A percentile compares a stretch with the other conserved stretches of the same genome.
These are phyloP conservation scores for Usnea hakonensis DNA, from an alignment of 495 filamentous ascomycete species.

Conservation along the genomic window DNA sequence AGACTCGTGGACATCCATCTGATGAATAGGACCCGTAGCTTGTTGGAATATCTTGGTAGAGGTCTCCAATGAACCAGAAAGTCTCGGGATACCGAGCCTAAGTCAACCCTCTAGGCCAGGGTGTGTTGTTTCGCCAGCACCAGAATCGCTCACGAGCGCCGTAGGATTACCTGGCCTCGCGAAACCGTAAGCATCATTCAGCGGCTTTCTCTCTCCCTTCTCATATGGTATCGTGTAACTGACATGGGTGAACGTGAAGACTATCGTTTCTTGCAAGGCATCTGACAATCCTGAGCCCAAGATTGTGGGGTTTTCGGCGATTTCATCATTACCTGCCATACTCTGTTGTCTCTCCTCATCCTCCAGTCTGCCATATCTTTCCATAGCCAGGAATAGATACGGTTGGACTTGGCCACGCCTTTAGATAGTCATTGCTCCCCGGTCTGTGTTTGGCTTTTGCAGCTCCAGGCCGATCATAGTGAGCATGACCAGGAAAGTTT, in stretches of 20 bases:
- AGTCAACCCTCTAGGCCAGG: slow-evolving; percentile 47
- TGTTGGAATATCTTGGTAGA: slow-evolving; percentile 52
- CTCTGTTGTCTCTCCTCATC: slow-evolving; percentile 42
- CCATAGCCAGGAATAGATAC: slow-evolving; percentile 42
- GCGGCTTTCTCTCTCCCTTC: slow-evolving; percentile 47
- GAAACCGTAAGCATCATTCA: slow-evolving; percentile 60
- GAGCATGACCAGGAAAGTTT: slow-evolving; percentile 44
- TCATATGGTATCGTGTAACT: slow-evolving; percentile 65
- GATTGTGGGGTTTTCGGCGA: slow-evolving; percentile 26
- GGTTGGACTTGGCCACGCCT: slow-evolving; percentile 54
- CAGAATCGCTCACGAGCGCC: slow-evolving; percentile 60
- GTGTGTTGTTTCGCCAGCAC: slow-evolving; percentile 56
- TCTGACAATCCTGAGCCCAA: slow-evolving; percentile 26
- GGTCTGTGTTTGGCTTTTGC: slow-evolving; percentile 64
- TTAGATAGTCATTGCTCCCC: slow-evolving; percentile 62
- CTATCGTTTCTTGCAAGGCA: slow-evolving; percentile 50
- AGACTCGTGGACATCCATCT: slow-evolving; percentile 72
- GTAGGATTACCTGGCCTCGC: slow-evolving; percentile 65
- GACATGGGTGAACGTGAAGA: slow-evolving; percentile 75
- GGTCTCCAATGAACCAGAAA: slow-evolving; percentile 50
- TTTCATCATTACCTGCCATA: slow-evolving; percentile 22
- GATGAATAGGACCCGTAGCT: slow-evolving; percentile 73
- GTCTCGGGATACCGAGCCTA: slow-evolving; percentile 43
- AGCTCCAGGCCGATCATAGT: slow-evolving; percentile 60
- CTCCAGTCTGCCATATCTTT: slow-evolving; percentile 28